Conservation (phyloP, 2,329 filamentous ascomycete species). For the Fusarium pseudonygamai region DNA sequence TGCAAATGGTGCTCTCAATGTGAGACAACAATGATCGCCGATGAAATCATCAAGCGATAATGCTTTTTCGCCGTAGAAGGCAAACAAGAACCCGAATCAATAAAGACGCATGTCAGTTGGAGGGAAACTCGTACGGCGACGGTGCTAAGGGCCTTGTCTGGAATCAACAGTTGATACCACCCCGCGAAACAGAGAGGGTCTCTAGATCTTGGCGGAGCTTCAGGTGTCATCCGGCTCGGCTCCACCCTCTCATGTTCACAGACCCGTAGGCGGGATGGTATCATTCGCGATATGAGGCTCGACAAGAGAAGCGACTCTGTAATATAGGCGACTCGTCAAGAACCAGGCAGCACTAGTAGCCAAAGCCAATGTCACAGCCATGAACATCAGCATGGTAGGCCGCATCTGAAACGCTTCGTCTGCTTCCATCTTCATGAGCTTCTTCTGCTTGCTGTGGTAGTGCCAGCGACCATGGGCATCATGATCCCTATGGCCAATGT, state of each 20-base stretch:
- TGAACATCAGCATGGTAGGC: slow-evolving; percentile 59
- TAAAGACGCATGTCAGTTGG: not conserved
- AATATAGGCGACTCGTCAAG: slow-evolving; percentile 27
- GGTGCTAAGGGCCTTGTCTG: not conserved
- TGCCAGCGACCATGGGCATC: slow-evolving; percentile 48
- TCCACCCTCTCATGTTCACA: slow-evolving; percentile 3
- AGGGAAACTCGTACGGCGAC: not conserved
- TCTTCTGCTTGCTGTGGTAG: slow-evolving; percentile 67
- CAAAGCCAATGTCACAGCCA: slow-evolving; percentile 50
- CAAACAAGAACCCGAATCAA: not conserved
- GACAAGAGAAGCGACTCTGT: slow-evolving; percentile 16
- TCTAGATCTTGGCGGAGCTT: not conserved
- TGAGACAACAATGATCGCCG: slow-evolving; percentile 5
- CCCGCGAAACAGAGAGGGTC: not conserved
- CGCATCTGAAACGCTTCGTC: slow-evolving; percentile 71
- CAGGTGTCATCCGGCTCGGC: not conserved
- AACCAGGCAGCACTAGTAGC: slow-evolving; percentile 24
- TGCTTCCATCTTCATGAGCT: slow-evolving; percentile 69
- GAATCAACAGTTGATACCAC: not conserved
- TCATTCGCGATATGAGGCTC: slow-evolving; percentile 5
- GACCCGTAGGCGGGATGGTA: slow-evolving; percentile 8
- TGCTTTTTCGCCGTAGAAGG: not conserved
- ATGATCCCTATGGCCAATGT: slow-evolving; percentile 39
- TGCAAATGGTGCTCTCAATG: not conserved
- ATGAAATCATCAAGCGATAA: not conserved